Percentiles rank a stretch among this genome's conserved stretches.
These are phyloP conservation scores for Cryptococcus jaspeensis DNA, from an alignment of 1,284 basidiomycete species.

Conservation along the genomic window DNA sequence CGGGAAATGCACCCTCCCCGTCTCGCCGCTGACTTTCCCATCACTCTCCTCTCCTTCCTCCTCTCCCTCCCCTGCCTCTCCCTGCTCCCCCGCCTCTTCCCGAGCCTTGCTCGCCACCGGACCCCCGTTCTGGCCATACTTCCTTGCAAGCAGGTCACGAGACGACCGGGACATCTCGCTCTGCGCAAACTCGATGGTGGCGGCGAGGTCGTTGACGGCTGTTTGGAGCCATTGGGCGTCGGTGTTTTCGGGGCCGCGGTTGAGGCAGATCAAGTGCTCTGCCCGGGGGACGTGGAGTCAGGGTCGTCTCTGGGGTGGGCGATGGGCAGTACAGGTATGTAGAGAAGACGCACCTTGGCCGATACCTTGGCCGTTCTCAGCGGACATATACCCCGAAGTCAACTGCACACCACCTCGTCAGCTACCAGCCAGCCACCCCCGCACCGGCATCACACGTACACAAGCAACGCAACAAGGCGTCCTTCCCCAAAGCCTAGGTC, in stretches of 20 bases:
- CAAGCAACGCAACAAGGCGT: slow-evolving; percentile 29
- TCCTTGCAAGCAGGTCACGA: not conserved
- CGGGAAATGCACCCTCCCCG: not conserved
- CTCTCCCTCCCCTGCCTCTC: not conserved
- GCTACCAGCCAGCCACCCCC: not conserved
- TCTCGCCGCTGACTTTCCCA: not conserved
- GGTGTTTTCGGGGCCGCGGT: slow-evolving; percentile 36
- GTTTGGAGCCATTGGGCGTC: slow-evolving; percentile 40
- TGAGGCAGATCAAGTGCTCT: slow-evolving; percentile 48
- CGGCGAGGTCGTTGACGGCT: slow-evolving; percentile 25
- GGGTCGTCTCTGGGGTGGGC: too few relatives aligned
- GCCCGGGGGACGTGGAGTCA: too few relatives aligned
- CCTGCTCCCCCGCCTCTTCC: not conserved
- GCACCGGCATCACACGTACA: slow-evolving; percentile 11
- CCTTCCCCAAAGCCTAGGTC: slow-evolving; percentile 21
- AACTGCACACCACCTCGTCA: slow-evolving; percentile 14
- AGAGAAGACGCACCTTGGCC: slow-evolving; percentile 32
- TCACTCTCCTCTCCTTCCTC: not conserved
- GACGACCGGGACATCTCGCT: not conserved
- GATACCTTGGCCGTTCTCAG: slow-evolving; percentile 42
- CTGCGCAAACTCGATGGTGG: slow-evolving; percentile 18
- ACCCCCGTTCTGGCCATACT: not conserved
- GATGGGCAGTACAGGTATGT: not conserved
- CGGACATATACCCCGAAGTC: slow-evolving; percentile 36
- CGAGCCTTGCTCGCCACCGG: not conserved